Evolutionary conservation across 1,284 basidiomycete species (phyloP).

Genomic region (Farysia itapuensis): DNA sequence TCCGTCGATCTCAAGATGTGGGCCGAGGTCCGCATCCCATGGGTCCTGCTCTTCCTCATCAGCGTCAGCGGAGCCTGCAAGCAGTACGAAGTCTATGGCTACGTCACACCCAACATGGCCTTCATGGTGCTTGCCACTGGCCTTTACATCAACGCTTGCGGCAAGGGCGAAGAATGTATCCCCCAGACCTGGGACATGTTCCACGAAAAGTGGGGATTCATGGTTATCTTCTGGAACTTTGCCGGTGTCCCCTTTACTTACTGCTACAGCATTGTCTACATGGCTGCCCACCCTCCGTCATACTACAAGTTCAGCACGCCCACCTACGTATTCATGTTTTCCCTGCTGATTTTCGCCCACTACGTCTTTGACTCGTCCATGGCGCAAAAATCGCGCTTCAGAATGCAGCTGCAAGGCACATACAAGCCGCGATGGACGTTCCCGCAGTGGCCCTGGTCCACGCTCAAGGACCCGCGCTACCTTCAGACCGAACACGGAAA

Average conservation of each 20-base stretch:
- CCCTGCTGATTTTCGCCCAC: constrained; percentile 48
- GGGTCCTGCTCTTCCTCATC: constrained; percentile 93
- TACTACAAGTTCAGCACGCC: constrained; percentile 82
- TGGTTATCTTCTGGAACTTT: constrained; percentile 71
- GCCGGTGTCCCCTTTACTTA: constrained; percentile 75
- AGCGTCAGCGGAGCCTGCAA: constrained; percentile 89
- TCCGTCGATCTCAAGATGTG: constrained; percentile 97
- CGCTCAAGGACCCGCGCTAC: constrained; percentile 83
- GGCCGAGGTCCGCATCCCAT: constrained; percentile 94
- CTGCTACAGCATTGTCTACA: constrained; percentile 87
- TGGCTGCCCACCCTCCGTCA: constrained; percentile 88
- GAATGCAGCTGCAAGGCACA: constrained; percentile 87
- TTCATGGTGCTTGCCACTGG: constrained; percentile 96
- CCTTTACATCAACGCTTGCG: constrained; percentile 92
- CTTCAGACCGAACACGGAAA: constrained; percentile 95
- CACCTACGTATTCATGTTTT: constrained; percentile 66
- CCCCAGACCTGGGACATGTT: constrained; percentile 84
- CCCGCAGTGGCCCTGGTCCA: constrained; percentile 86
- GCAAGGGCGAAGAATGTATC: constrained; percentile 76
- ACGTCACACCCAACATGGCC: constrained; percentile 92
- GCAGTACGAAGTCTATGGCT: constrained; percentile 82
- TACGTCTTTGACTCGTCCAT: constrained; percentile 80
- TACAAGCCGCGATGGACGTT: constrained; percentile 78
- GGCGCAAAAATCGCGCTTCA: constrained; percentile 97
- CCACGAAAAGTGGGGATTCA: constrained; percentile 59